Evolutionary conservation across 78 protist species (phyloP).

Genomic region (Creolimax fragrantissima): DNA sequence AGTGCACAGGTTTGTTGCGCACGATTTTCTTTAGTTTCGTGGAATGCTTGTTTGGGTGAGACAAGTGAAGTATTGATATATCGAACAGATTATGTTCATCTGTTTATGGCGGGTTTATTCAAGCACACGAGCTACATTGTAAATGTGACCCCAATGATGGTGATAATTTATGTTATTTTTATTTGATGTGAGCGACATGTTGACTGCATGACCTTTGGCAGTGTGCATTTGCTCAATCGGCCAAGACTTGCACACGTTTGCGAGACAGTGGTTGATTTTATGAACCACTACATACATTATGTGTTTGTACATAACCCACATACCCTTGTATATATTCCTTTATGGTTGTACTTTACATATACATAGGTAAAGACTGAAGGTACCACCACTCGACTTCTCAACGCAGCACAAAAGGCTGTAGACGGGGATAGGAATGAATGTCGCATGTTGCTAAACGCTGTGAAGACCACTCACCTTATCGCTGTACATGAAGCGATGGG

Average conservation of each 20-base stretch:
- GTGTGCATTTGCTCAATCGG: too few relatives aligned
- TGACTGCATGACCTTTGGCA: too few relatives aligned
- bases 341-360: not conserved
- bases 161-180: too few relatives aligned
- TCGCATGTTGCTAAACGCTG: not conserved
- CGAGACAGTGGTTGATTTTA: too few relatives aligned
- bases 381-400: conserved; percentile 6
- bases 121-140: too few relatives aligned
- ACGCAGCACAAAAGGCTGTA: not conserved
- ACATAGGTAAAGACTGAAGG: conserved; percentile 8
- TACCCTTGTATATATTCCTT: not conserved
- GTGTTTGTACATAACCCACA: not conserved
- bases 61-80: too few relatives aligned
- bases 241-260: too few relatives aligned
- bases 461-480: conserved; percentile 8
- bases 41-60: too few relatives aligned
- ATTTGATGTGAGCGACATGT: too few relatives aligned
- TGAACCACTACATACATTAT: not conserved
- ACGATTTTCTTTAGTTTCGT: not conserved
- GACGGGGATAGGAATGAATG: not conserved
- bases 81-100: too few relatives aligned
- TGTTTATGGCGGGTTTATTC: too few relatives aligned
- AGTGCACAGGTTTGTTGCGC: not conserved
- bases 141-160: too few relatives aligned
- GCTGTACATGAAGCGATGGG: conserved; percentile 28